Evolutionary conservation across 805 yeast species (phyloP).

Genomic region (Teunomyces lycoperdinae): DNA sequence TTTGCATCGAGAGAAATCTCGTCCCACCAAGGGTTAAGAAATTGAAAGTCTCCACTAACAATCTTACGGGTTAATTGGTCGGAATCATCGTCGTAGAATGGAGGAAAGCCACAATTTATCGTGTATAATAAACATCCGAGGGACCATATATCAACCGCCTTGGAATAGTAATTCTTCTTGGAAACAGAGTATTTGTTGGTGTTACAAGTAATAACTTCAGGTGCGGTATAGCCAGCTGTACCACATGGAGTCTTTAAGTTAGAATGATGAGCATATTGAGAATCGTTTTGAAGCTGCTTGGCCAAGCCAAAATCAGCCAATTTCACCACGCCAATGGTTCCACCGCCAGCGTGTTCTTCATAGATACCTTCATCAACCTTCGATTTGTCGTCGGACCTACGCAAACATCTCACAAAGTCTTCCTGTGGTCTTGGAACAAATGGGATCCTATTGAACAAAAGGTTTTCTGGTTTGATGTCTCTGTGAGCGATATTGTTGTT

Average conservation of each 20-base stretch:
- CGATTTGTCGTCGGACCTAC: conserved; percentile 56
- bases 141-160: conserved; percentile 73
- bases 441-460: conserved; percentile 58
- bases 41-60: conserved; percentile 68
- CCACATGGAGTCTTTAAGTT: conserved; percentile 71
- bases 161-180: conserved; percentile 55
- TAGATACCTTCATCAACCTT: conserved; percentile 65
- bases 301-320: conserved; percentile 72
- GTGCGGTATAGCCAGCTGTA: conserved; percentile 74
- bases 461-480: conserved; percentile 80
- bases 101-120: conserved; percentile 70
- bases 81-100: conserved; percentile 70
- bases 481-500: conserved; percentile 69
- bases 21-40: conserved; percentile 86
- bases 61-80: conserved; percentile 63
- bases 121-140: conserved; percentile 70
- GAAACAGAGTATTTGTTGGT: conserved; percentile 13
- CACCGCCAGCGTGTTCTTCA: conserved; percentile 53
- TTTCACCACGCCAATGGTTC: conserved; percentile 61
- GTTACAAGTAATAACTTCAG: conserved; percentile 56
- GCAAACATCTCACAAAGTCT: conserved; percentile 24
- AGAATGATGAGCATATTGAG: not conserved
- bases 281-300: conserved; percentile 42
- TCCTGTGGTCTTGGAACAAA: conserved; percentile 37
- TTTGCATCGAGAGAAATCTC: conserved; percentile 73